Evolutionary conservation across 805 yeast genomes (phyloP).

Genomic region (Wickerhamomyces silvicola): DNA sequence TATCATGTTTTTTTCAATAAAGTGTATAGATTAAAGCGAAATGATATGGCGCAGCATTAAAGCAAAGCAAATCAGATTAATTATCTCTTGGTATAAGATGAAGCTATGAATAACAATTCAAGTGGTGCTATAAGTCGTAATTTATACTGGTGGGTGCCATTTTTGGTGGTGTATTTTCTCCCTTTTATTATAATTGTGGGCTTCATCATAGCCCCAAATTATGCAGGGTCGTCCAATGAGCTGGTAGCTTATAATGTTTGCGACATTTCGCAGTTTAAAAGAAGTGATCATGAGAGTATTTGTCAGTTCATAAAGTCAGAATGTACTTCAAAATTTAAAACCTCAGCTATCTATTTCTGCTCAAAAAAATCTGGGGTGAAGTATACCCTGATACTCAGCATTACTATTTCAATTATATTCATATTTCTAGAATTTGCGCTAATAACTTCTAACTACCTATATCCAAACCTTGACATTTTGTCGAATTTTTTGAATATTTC

Average conservation of each 20-base stretch:
- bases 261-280: neutral
- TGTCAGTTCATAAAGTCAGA: slow-evolving; percentile 4
- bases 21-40: no score
- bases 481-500: slow-evolving; percentile 58
- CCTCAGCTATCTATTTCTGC: slow-evolving; percentile 6
- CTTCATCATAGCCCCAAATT: neutral
- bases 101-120: no score
- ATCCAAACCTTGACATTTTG: slow-evolving; percentile 69
- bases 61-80: no score
- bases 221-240: neutral
- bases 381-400: neutral
- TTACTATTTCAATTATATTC: slow-evolving; percentile 15
- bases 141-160: no score
- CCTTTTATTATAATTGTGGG: no score
- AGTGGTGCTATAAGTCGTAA: no score
- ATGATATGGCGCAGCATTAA: no score
- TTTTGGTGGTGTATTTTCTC: no score
- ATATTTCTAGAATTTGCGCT: slow-evolving; percentile 63
- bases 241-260: neutral
- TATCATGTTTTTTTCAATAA: no score
- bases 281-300: neutral
- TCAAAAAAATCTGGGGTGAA: neutral
- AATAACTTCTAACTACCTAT: slow-evolving; percentile 75
- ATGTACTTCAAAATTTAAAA: slow-evolving; percentile 3
- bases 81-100: no score